A percentile compares a stretch with the other conserved stretches of the same genome.
Evolutionary conservation across 2,329 filamentous ascomycete genomes (phyloP).

Genomic region (Sporothrix phasma): DNA sequence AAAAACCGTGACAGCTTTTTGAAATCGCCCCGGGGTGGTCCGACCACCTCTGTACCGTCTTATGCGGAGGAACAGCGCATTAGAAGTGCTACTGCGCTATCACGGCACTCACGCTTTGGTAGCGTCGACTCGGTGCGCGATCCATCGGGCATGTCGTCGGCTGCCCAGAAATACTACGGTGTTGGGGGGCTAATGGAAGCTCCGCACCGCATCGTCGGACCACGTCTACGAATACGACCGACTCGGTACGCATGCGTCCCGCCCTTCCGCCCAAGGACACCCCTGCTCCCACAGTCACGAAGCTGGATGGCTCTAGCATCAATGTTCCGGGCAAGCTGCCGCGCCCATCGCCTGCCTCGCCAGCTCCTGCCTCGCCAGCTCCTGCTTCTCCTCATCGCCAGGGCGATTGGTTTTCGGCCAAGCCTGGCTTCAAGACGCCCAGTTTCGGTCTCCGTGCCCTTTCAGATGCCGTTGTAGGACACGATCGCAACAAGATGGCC

Average conservation of each 20-base stretch:
- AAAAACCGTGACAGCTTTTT: conserved; percentile 60
- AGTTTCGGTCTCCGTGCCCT: conserved; percentile 69
- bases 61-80: conserved; percentile 64
- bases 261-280: conserved; percentile 43
- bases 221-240: conserved; percentile 48
- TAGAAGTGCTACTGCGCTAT: conserved; percentile 54
- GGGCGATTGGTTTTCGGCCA: conserved; percentile 47
- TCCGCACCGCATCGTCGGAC: conserved; percentile 45
- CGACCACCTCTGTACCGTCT: conserved; percentile 24
- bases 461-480: conserved; percentile 60
- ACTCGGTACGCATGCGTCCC: conserved; percentile 38
- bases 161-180: conserved; percentile 62
- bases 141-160: conserved; percentile 43
- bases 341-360: conserved; percentile 34
- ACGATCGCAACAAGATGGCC: conserved; percentile 42
- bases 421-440: conserved; percentile 39
- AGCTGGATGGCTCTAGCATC: conserved; percentile 38
- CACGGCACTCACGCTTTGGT: conserved; percentile 66
- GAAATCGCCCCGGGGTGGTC: conserved; percentile 46
- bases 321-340: conserved; percentile 24
- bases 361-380: conserved; percentile 36
- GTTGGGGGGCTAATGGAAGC: conserved; percentile 24
- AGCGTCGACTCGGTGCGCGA: conserved; percentile 69
- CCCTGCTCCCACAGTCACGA: conserved; percentile 49
- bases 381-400: conserved; percentile 27